phyloP scores from a whole-genome alignment of 352 stramenopile genomes.

The Thalassiosira sp. region DNA sequence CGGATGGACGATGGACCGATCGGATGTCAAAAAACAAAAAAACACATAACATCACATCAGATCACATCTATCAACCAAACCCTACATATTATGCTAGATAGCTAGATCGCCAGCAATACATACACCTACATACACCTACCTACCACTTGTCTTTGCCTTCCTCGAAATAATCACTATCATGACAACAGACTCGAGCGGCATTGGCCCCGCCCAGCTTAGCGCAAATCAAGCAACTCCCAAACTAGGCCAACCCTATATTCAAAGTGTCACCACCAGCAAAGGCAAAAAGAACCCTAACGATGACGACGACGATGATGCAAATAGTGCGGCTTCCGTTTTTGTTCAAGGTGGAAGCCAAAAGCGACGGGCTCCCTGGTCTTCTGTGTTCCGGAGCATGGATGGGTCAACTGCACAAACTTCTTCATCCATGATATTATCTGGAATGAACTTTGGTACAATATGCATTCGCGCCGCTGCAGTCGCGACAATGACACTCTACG shows the following conservation, averaged over 20 bases:
- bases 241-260: neutral
- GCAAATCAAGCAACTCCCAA: constrained; percentile 10
- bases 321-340: neutral
- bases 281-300: constrained; percentile 28
- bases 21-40: no score
- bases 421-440: constrained; percentile 24
- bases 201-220: neutral
- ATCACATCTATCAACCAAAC: no score
- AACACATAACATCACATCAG: no score
- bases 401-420: neutral
- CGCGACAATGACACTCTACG: constrained; percentile 62
- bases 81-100: no score
- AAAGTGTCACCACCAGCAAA: constrained; percentile 15
- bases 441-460: constrained; percentile 28
- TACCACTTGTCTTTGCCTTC: no score
- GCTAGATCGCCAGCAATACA: neutral
- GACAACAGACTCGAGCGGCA: neutral
- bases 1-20: no score
- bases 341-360: constrained; percentile 6
- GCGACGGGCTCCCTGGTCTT: neutral
- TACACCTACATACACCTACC: neutral
- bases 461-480: constrained; percentile 30
- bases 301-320: constrained; percentile 8
- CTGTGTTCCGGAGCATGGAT: constrained; percentile 19
- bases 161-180: neutral